A percentile compares a stretch with the other conserved stretches of the same genome.
Evolutionary conservation across 768 basidiomycete genomes (phyloP).

Genomic region (Tylopilus rubrobrunneus): DNA sequence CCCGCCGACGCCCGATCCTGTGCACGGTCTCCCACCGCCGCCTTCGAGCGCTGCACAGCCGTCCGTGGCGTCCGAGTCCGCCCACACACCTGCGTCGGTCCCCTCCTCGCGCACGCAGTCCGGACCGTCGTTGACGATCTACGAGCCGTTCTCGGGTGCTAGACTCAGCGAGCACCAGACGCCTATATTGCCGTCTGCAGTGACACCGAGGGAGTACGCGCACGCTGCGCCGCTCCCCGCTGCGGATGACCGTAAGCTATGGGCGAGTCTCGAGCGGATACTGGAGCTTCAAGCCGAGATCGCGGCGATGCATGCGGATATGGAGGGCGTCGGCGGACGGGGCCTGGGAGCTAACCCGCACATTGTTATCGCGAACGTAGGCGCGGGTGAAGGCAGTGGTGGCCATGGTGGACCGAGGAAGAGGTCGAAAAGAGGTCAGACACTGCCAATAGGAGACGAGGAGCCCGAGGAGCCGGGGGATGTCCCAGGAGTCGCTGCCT

Average conservation of each 20-base stretch:
- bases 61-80: constrained; percentile 15
- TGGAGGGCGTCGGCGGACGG: constrained; percentile 53
- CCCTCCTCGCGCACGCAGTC: not conserved
- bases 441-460: constrained; percentile 31
- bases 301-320: constrained; percentile 66
- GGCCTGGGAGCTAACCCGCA: constrained; percentile 2
- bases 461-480: constrained; percentile 17
- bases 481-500: constrained; percentile 11
- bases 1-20: constrained; percentile 1
- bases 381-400: constrained; percentile 12
- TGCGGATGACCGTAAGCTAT: constrained; percentile 48
- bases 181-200: constrained; percentile 5
- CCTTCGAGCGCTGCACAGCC: constrained; percentile 8
- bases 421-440: constrained; percentile 31
- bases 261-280: constrained; percentile 67
- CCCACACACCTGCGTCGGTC: constrained; percentile 5
- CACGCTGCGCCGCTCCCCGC: constrained; percentile 6
- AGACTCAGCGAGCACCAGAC: constrained; percentile 18
- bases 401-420: constrained; percentile 12
- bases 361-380: not conserved
- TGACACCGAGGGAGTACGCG: constrained; percentile 4
- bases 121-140: constrained; percentile 19
- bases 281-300: constrained; percentile 70
- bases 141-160: constrained; percentile 33
- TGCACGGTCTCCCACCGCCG: not conserved